Evolutionary conservation across 2,329 filamentous ascomycete genomes (phyloP), one percentile per base, ranked within the genome.

Genomic region (Pestalotiopsis sp.): DNA sequence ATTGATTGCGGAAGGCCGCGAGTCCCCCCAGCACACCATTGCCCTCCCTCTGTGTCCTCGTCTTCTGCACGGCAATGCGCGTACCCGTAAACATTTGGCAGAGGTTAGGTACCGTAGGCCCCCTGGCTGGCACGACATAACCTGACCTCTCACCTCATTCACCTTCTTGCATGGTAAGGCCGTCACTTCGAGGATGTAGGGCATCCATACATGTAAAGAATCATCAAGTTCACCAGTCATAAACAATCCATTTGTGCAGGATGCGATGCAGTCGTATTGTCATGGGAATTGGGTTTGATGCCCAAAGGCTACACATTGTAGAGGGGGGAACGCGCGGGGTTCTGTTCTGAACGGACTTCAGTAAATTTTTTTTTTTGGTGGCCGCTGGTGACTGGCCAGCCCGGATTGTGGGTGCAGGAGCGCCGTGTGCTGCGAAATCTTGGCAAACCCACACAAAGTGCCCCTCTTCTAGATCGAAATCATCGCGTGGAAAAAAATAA

Each of bases 231-330:
- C 31, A 36, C 31, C 31, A 36, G 31, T 36, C 17, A 20, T 40
- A 40, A 36, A 27, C 36, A n/a, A 20, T 6, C 14, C 13, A 36
- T 27, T 62, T n/a, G 20, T 62, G 59, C 36, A 62, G 31, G 36
- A 36, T 14, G 25, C 27, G 31, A 62, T 62, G 59, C 59, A 62
- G 59, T 40, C 17, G 59, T 36, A 40, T 20, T 62, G 27, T 27
- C 25, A 41, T 62, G 23, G 57, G 59, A 62, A 62, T 62, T 62
- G 59, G 59, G 59, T 41, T 62, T 62, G 59, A 40, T 62, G 59
- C 59, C 59, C 59, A 62, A 62, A 40, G 27, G 31, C 31, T 36
- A 36, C 31, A 36, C 20, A n/a, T 49, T 14, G 45, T 36, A 25
- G n/a, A 20, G 59, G 17, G n/a, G 31, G n/a, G 59, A 62, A 62